Evolutionary conservation across 768 basidiomycete genomes (phyloP).

Genomic region (Calocera viscosa): DNA sequence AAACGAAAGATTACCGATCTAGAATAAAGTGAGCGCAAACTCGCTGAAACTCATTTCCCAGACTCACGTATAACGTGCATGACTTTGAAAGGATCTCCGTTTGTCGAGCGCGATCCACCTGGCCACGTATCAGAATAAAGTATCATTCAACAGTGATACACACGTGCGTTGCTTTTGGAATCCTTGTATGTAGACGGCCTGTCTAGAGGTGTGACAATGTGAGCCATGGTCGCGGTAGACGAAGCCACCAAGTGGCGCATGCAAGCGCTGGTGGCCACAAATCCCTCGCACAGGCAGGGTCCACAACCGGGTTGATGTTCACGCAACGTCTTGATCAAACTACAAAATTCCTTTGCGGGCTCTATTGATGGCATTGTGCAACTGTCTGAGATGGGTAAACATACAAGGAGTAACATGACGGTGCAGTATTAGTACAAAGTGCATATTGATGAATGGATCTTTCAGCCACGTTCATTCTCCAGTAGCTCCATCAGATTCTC

Average conservation of each 20-base stretch:
- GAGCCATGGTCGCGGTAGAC: conserved; percentile 43
- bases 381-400: not conserved
- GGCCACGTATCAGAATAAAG: conserved; percentile 13
- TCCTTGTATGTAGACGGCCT: conserved; percentile 97
- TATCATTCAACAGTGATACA: conserved; percentile 4
- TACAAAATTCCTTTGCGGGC: not conserved
- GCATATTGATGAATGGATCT: not conserved
- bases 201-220: conserved; percentile 74
- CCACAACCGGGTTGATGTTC: not conserved
- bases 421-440: not conserved
- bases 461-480: conserved; percentile 20
- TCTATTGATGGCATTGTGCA: not conserved
- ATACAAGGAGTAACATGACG: not conserved
- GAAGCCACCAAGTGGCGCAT: not conserved
- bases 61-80: conserved; percentile 78
- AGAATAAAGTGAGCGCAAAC: conserved; percentile 14
- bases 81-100: conserved; percentile 71
- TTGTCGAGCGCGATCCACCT: conserved; percentile 57
- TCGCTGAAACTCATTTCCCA: conserved; percentile 2
- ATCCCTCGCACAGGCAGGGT: too few relatives aligned
- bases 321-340: not conserved
- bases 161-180: conserved; percentile 56
- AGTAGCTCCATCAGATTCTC: conserved; percentile 52
- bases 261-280: not conserved
- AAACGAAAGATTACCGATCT: conserved; percentile 89